Evolutionary conservation across 202 grass and related monocot genomes (phyloP).

Genomic region (Dendrocalamus latiflorus): DNA sequence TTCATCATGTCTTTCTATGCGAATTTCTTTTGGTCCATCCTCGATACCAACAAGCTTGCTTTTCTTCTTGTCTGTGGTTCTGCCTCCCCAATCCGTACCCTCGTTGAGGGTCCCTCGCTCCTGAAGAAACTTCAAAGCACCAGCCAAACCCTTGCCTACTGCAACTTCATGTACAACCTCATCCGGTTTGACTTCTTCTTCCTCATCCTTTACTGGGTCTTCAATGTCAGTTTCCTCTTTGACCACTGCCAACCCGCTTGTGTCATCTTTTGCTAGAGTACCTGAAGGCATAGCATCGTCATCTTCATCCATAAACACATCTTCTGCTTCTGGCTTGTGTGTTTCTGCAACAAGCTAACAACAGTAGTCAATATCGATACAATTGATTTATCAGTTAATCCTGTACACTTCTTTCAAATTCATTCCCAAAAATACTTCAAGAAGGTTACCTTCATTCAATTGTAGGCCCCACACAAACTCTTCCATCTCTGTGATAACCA

Average conservation of each 20-base stretch:
- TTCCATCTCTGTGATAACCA: slow-evolving; percentile 89
- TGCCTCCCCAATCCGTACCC: slow-evolving; percentile 75
- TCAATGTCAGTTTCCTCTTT: slow-evolving; percentile 38
- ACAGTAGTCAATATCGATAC: slow-evolving; percentile 3
- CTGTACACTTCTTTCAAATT: background rate
- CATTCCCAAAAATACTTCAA: background rate
- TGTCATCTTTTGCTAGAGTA: slow-evolving; percentile 43
- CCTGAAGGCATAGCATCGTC: slow-evolving; percentile 41
- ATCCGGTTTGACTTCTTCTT: slow-evolving; percentile 54
- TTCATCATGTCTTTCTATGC: no score
- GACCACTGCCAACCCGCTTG: slow-evolving; percentile 30
- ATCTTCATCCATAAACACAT: slow-evolving; percentile 92
- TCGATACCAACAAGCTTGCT: slow-evolving; percentile 81
- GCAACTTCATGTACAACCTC: slow-evolving; percentile 78
- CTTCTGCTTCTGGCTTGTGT: no score
- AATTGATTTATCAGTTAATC: background rate
- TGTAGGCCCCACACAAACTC: slow-evolving; percentile 83
- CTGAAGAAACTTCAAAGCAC: slow-evolving; percentile 73
- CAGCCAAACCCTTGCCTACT: slow-evolving; percentile 72
- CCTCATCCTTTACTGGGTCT: slow-evolving; percentile 21
- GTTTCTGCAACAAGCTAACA: slow-evolving; percentile 45
- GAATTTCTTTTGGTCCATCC: no score
- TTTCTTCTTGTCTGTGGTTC: slow-evolving; percentile 95
- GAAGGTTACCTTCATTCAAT: slow-evolving; percentile 69
- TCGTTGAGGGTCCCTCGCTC: slow-evolving; percentile 78